phyloP scores from a whole-genome alignment of 2,329 filamentous ascomycete species.

The Aspergillus sp. region DNA sequence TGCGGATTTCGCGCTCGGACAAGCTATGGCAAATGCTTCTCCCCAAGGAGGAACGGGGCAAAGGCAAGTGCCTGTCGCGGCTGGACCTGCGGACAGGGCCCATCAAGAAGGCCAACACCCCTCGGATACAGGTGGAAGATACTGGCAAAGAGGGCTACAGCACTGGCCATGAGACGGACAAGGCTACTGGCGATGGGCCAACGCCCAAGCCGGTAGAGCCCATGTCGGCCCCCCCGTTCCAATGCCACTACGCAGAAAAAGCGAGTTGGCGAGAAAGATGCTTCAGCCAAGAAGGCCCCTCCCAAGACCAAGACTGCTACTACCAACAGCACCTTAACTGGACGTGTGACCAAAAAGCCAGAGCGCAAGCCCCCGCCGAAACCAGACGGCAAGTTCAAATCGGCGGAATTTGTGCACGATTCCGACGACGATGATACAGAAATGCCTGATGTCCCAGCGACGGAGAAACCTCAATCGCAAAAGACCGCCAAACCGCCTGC shows the following conservation, averaged over 20 bases:
- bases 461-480: constrained; percentile 13
- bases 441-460: constrained; percentile 26
- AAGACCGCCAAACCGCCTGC: constrained; percentile 12
- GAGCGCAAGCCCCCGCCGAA: constrained; percentile 34
- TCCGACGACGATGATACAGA: constrained; percentile 47
- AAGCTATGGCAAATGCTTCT: constrained; percentile 60
- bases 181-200: constrained; percentile 17
- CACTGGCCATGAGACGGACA: constrained; percentile 35
- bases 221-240: constrained; percentile 20
- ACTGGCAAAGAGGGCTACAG: constrained; percentile 27
- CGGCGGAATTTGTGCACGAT: constrained; percentile 49
- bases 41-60: constrained; percentile 56
- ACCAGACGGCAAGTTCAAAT: constrained; percentile 46
- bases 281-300: constrained; percentile 40
- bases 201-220: constrained; percentile 23
- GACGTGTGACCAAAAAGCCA: constrained; percentile 43
- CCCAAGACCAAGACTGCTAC: constrained; percentile 42
- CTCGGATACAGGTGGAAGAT: constrained; percentile 36
- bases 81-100: constrained; percentile 47
- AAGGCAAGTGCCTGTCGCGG: constrained; percentile 57
- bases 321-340: constrained; percentile 44
- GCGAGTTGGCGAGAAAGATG: constrained; percentile 35
- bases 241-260: constrained; percentile 27
- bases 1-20: constrained; percentile 56
- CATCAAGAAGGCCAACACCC: constrained; percentile 32